Conservation (phyloP, 768 basidiomycete genomes). For the Auriscalpium orientale region DNA sequence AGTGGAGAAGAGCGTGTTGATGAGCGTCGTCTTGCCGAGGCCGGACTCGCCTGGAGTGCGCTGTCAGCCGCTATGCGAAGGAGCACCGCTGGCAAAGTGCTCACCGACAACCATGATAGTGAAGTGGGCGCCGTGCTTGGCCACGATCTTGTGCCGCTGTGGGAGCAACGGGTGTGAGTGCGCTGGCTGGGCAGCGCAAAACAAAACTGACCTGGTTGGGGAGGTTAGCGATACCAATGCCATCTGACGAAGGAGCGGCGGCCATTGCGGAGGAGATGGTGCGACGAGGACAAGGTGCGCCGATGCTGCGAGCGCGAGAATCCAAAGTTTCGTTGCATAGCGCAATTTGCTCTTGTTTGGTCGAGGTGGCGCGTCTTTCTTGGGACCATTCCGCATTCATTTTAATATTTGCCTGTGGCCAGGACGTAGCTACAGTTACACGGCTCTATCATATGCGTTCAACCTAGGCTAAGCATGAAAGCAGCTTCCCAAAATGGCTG, state of each 20-base stretch:
- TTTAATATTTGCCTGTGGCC: no score
- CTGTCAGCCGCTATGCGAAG: background rate
- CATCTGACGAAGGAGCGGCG: conserved; percentile 43
- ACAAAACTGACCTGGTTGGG: conserved; percentile 80
- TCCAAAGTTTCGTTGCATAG: background rate
- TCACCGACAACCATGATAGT: conserved; percentile 98
- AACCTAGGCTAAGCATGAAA: no score
- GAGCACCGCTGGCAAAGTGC: conserved; percentile 20
- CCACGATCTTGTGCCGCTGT: conserved; percentile 98
- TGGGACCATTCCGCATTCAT: no score
- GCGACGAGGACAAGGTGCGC: background rate
- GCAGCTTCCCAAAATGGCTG: no score
- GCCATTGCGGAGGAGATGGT: conserved; percentile 5
- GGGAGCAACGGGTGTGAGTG: background rate
- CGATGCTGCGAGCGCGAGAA: background rate
- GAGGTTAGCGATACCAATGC: conserved; percentile 92
- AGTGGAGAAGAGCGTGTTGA: conserved; percentile 98
- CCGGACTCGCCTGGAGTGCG: conserved; percentile 79
- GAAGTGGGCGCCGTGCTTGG: conserved; percentile 94
- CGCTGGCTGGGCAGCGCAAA: no score
- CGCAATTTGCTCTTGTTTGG: background rate
- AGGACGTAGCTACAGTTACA: no score
- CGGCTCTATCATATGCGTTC: no score
- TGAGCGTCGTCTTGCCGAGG: conserved; percentile 92
- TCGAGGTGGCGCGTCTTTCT: background rate